Evolutionary conservation across 129 eudicot species (phyloP).

Genomic region (Gnaphalium uliginosum): DNA sequence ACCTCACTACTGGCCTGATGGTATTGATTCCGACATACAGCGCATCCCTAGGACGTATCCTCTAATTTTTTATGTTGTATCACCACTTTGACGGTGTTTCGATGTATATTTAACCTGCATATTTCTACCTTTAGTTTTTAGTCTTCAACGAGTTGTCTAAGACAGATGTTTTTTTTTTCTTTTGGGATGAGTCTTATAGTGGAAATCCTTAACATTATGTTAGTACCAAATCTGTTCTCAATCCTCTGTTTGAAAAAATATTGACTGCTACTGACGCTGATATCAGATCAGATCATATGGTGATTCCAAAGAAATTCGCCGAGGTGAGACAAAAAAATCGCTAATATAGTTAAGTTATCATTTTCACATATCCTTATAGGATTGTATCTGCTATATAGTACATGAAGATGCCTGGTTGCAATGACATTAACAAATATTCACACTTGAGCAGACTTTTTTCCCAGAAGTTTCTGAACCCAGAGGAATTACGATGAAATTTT

Average conservation of each 20-base stretch:
- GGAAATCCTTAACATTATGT: conserved; percentile 41
- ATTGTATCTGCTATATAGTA: conserved; percentile 15
- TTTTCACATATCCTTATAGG: conserved; percentile 23
- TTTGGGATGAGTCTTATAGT: background rate
- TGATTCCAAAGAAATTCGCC: conserved; percentile 63
- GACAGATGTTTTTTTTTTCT: background rate
- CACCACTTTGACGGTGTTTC: conserved; percentile 7
- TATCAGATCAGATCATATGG: conserved; percentile 46
- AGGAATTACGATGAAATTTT: conserved; percentile 46
- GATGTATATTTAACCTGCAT: background rate
- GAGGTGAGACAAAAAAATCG: conserved; percentile 51
- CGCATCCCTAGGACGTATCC: conserved; percentile 55
- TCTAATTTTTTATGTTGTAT: conserved; percentile 12
- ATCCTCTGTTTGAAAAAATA: conserved; percentile 63
- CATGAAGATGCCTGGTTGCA: conserved; percentile 19
- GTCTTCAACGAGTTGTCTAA: background rate
- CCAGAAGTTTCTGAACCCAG: conserved; percentile 49
- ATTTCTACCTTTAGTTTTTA: background rate
- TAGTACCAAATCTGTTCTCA: conserved; percentile 43
- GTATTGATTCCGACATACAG: conserved; percentile 41
- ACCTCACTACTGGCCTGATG: conserved; percentile 45
- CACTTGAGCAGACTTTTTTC: conserved; percentile 51
- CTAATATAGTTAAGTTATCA: conserved; percentile 7
- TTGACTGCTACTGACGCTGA: conserved; percentile 63
- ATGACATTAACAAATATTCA: conserved; percentile 13